Evolutionary conservation across 805 yeast genomes (phyloP).

Genomic region (Cyberlindnera suaveolens): DNA sequence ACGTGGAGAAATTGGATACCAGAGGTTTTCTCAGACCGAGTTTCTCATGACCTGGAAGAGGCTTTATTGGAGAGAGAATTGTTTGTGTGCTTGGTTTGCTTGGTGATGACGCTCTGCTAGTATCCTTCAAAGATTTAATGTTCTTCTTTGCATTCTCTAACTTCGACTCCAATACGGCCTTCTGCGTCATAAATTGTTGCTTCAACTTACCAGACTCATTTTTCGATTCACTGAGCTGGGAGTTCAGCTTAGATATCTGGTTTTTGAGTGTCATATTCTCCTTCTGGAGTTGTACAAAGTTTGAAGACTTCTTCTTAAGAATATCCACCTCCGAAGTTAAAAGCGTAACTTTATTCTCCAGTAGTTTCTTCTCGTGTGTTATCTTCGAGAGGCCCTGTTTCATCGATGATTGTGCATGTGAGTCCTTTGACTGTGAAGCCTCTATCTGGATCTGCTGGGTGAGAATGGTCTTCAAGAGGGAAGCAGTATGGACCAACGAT

Average conservation of each 20-base stretch:
- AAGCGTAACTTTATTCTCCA: constrained; percentile 16
- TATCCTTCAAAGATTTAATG: constrained; percentile 22
- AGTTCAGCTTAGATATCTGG: constrained; percentile 28
- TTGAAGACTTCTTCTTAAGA: constrained; percentile 20
- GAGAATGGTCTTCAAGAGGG: constrained; percentile 14
- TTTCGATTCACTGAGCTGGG: constrained; percentile 25
- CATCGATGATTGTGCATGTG: constrained; percentile 8
- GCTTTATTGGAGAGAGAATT: constrained; percentile 12
- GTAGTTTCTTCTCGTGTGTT: constrained; percentile 18
- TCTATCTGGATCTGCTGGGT: constrained; percentile 16
- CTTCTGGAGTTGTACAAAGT: constrained; percentile 14
- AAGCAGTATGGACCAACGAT: constrained; percentile 12
- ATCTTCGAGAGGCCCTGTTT: constrained; percentile 17
- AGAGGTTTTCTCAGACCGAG: constrained; percentile 10
- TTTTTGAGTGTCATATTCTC: constrained; percentile 30
- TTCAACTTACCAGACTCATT: constrained; percentile 26
- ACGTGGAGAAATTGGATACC: constrained; percentile 14
- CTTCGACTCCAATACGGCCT: constrained; percentile 30
- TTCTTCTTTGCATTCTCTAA: constrained; percentile 28
- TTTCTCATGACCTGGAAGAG: constrained; percentile 5
- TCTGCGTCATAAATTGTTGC: constrained; percentile 28
- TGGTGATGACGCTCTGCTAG: constrained; percentile 5
- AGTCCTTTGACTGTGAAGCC: constrained; percentile 6
- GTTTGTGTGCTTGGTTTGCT: constrained; percentile 3
- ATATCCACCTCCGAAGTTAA: constrained; percentile 18